A percentile compares a stretch with the other conserved stretches of the same genome.
Conservation (phyloP, 129 eudicot species). For the Helianthus tuberosus region DNA sequence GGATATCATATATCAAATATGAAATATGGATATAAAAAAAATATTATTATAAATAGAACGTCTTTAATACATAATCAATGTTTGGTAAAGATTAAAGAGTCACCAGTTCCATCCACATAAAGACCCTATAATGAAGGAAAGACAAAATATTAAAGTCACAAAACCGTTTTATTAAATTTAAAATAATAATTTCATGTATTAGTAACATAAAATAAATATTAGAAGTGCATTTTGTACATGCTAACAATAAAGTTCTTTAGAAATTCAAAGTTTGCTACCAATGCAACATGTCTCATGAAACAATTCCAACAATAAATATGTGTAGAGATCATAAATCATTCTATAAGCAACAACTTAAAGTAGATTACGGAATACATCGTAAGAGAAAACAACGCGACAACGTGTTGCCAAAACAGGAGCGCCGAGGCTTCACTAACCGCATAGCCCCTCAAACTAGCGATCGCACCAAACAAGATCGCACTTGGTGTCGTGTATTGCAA, state of each 20-base stretch:
- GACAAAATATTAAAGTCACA: too few species aligned
- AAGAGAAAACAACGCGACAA: constrained; percentile 63
- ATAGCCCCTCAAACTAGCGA: constrained; percentile 91
- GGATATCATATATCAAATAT: too few species aligned
- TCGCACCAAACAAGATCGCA: constrained; percentile 89
- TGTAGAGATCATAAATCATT: constrained; percentile 22
- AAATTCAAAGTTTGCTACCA: not conserved
- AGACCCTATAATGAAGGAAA: too few species aligned
- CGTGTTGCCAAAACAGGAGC: constrained; percentile 86
- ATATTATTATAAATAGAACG: too few species aligned
- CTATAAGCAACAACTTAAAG: constrained; percentile 58
- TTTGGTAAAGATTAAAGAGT: too few species aligned
- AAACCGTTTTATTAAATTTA: too few species aligned
- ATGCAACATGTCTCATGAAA: not conserved
- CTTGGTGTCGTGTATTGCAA: constrained; percentile 88
- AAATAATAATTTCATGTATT: too few species aligned
- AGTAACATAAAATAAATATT: not conserved
- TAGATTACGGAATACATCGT: constrained; percentile 63
- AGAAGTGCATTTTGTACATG: not conserved
- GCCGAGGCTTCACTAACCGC: constrained; percentile 93
- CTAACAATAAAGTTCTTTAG: not conserved
- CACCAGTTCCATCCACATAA: too few species aligned
- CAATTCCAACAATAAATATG: not conserved
- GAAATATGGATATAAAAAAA: too few species aligned
- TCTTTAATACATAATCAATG: too few species aligned